Conservation (phyloP, 2,329 filamentous ascomycete species). For the Ustulina deusta region DNA sequence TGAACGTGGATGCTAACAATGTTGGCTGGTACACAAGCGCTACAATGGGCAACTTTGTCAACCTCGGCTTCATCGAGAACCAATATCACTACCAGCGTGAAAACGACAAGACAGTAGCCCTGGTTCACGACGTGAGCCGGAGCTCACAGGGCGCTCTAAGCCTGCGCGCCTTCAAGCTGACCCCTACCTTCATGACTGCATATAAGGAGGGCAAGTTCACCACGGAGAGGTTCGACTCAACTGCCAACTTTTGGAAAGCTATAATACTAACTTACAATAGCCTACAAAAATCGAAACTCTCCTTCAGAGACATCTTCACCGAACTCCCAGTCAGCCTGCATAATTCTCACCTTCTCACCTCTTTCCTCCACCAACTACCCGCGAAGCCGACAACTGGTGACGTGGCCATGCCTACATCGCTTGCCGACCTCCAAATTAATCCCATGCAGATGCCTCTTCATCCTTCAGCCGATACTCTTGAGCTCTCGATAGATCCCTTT, state of each 20-base stretch:
- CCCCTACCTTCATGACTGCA: constrained; percentile 85
- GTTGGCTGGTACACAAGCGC: constrained; percentile 99
- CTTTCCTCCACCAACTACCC: constrained; percentile 93
- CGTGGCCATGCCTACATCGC: constrained; percentile 80
- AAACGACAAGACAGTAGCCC: constrained; percentile 86
- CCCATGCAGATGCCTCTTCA: constrained; percentile 74
- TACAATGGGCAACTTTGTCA: constrained; percentile 99
- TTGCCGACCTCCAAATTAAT: constrained; percentile 80
- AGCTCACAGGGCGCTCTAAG: constrained; percentile 92
- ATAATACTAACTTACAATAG: constrained; percentile 61
- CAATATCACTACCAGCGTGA: constrained; percentile 97
- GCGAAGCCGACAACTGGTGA: constrained; percentile 72
- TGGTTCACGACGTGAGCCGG: constrained; percentile 95
- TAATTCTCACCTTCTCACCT: constrained; percentile 97
- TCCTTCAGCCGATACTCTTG: constrained; percentile 89
- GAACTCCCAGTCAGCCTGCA: constrained; percentile 91
- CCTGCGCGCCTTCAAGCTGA: constrained; percentile 90
- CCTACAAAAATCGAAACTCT: constrained; percentile 92
- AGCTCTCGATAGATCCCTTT: constrained; percentile 95
- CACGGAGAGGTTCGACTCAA: constrained; percentile 80
- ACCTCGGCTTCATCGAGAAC: constrained; percentile 95
- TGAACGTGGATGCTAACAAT: constrained; percentile 98
- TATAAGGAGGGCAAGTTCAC: constrained; percentile 99
- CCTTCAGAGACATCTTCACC: constrained; percentile 92
- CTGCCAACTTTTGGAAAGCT: background rate